Conservation (phyloP, 345 rosid genomes). For the Ceriops tagal region DNA sequence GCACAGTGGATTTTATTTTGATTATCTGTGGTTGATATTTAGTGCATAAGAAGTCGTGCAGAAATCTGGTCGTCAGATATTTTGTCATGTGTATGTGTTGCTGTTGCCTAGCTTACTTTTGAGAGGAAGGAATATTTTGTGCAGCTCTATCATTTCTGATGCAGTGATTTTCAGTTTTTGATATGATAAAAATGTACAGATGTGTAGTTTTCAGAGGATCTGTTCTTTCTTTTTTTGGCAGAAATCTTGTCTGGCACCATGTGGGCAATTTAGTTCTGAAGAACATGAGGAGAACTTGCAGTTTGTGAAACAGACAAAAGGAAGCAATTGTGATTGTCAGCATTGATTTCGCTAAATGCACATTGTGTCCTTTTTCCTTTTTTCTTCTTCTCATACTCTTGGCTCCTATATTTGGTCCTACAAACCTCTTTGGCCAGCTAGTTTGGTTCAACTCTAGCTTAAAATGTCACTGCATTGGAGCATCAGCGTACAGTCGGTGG, state of each 20-base stretch:
- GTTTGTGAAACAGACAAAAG: slow-evolving; percentile 10
- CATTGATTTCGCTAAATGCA: no score
- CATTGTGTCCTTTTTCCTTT: no score
- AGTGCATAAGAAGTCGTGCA: not conserved
- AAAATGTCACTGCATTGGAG: no score
- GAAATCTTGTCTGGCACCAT: slow-evolving; percentile 12
- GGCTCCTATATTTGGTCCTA: no score
- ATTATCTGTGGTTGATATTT: not conserved
- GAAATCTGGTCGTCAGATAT: not conserved
- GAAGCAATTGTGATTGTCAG: not conserved
- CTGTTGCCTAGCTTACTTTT: not conserved
- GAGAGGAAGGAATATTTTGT: not conserved
- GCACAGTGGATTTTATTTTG: no score
- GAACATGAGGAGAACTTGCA: slow-evolving; percentile 1
- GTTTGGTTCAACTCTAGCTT: no score
- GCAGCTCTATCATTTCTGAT: not conserved
- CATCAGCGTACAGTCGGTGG: no score
- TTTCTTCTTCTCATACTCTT: no score
- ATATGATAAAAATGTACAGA: not conserved
- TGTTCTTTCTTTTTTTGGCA: slow-evolving; percentile 7
- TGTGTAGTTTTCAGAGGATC: not conserved
- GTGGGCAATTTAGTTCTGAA: not conserved
- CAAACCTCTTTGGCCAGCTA: no score
- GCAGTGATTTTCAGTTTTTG: not conserved
- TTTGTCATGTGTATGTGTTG: not conserved